Evolutionary conservation across 2,329 filamentous ascomycete genomes (phyloP).

Genomic region (Tolypocladium tundrense): DNA sequence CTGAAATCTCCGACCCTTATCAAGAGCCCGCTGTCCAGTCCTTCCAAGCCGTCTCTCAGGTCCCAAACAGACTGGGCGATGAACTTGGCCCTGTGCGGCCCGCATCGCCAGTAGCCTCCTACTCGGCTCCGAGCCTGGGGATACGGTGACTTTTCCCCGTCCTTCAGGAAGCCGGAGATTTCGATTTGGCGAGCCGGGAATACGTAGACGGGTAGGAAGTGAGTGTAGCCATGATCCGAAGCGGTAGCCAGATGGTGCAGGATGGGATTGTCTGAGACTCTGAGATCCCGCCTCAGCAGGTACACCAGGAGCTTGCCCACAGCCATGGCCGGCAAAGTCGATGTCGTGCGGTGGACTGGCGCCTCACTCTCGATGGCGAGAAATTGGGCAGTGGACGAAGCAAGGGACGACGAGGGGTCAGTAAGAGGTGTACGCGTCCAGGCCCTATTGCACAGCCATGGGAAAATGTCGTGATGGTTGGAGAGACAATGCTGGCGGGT

Average conservation of each 20-base stretch:
- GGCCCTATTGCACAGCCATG: neutral
- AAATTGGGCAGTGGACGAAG: neutral
- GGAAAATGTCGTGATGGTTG: neutral
- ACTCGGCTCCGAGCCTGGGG: conserved; percentile 56
- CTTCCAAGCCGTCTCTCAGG: conserved; percentile 51
- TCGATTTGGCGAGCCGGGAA: conserved; percentile 64
- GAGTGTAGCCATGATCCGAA: conserved; percentile 47
- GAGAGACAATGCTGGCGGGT: neutral
- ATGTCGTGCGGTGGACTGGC: neutral
- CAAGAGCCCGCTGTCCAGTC: conserved; percentile 48
- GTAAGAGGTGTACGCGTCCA: neutral
- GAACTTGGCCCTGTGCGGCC: conserved; percentile 62
- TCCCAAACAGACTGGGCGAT: conserved; percentile 64
- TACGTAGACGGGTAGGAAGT: conserved; percentile 62
- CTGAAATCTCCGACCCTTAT: conserved; percentile 52
- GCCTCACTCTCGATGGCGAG: neutral
- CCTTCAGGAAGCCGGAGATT: conserved; percentile 59
- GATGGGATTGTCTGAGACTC: conserved; percentile 64
- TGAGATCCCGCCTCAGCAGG: conserved; percentile 61
- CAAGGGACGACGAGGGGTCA: neutral
- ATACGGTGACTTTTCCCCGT: conserved; percentile 49
- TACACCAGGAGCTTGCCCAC: conserved; percentile 53
- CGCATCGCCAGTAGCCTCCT: conserved; percentile 62
- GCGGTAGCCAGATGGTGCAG: conserved; percentile 45
- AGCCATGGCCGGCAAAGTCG: conserved; percentile 15